Percentiles rank a stretch among this genome's conserved stretches.
Conservation (phyloP, 2,329 filamentous ascomycete genomes). For the Clonostachys rosea region DNA sequence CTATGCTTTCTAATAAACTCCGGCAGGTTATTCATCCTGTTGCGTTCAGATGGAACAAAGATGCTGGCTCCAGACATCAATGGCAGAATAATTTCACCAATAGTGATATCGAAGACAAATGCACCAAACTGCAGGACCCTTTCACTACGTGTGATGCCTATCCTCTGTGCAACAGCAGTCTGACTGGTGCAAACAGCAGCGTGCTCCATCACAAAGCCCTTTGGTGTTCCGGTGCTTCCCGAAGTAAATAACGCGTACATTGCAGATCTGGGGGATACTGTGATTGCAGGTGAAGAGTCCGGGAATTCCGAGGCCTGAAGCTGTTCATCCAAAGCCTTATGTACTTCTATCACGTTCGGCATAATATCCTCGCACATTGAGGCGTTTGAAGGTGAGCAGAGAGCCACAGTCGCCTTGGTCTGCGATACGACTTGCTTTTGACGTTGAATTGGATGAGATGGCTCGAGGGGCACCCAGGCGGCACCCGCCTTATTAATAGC, state of each 20-base stretch:
- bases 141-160: not conserved
- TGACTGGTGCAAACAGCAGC: conserved; percentile 1
- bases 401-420: conserved; percentile 1
- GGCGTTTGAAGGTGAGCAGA: not conserved
- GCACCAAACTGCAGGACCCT: conserved; percentile 6
- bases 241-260: conserved; percentile 10
- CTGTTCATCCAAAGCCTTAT: not conserved
- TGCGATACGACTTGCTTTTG: not conserved
- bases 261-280: not conserved
- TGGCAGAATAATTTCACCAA: conserved; percentile 5
- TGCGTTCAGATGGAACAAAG: conserved; percentile 7
- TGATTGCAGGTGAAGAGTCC: too few species aligned
- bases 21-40: conserved; percentile 5
- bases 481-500: conserved; percentile 3
- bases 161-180: not conserved
- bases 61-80: conserved; percentile 1
- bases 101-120: conserved; percentile 7
- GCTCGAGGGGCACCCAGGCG: conserved; percentile 3
- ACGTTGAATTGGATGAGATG: not conserved
- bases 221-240: conserved; percentile 10
- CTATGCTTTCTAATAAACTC: conserved; percentile 2
- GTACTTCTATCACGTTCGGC: not conserved
- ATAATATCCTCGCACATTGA: not conserved
- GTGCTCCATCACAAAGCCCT: conserved; percentile 10
- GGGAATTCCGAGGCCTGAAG: not conserved